These are phyloP conservation scores for Candida saitoana DNA, from an alignment of 805 yeast species.

Conservation along the genomic window DNA sequence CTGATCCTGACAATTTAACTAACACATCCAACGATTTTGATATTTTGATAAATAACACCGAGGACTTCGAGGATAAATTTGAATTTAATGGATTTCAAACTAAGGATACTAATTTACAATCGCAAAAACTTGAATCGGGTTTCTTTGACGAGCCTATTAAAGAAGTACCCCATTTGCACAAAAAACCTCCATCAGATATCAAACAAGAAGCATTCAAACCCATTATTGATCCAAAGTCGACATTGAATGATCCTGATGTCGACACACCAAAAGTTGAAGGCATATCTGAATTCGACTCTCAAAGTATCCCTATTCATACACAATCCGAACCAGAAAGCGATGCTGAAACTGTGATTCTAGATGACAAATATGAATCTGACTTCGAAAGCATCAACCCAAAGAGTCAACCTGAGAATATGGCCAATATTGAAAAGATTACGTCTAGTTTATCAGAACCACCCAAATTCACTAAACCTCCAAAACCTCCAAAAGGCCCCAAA, in stretches of 20 bases:
- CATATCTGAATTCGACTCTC: not conserved
- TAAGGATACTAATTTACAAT: not conserved
- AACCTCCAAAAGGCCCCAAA: slow-evolving; percentile 14
- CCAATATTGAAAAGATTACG: not conserved
- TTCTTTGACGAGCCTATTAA: not conserved
- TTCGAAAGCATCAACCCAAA: slow-evolving; percentile 16
- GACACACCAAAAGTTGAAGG: not conserved
- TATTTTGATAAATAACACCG: slow-evolving; percentile 12
- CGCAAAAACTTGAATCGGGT: not conserved
- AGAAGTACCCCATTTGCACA: not conserved
- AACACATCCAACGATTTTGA: slow-evolving; percentile 14
- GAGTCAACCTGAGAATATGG: slow-evolving; percentile 9
- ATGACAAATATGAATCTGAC: slow-evolving; percentile 12
- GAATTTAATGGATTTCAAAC: slow-evolving; percentile 2
- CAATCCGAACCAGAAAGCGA: slow-evolving; percentile 20
- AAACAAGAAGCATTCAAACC: not conserved
- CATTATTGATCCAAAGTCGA: not conserved
- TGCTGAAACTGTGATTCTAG: slow-evolving; percentile 25
- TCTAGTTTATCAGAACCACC: slow-evolving; percentile 4
- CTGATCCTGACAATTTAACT: slow-evolving; percentile 14
- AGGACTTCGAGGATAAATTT: slow-evolving; percentile 4
- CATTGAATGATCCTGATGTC: not conserved
- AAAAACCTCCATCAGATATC: not conserved
- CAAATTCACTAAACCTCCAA: slow-evolving; percentile 7
- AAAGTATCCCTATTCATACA: not conserved